phyloP scores from a whole-genome alignment of 2,329 filamentous ascomycete genomes.

The Calonectria pseudoreteaudii region DNA sequence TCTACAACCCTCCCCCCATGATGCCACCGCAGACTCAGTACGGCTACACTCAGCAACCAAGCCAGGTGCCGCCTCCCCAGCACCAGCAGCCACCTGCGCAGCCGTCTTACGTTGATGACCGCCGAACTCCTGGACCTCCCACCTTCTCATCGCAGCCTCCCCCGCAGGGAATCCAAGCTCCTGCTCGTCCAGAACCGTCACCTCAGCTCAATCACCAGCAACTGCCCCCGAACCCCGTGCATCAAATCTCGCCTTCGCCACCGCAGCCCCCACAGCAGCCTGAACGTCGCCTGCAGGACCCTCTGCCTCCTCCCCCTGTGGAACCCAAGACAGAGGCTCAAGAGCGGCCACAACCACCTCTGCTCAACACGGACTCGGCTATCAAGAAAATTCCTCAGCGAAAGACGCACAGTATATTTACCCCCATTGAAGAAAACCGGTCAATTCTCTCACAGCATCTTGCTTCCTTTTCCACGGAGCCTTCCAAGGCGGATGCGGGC shows the following conservation, averaged over 20 bases:
- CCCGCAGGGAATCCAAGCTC: constrained; percentile 58
- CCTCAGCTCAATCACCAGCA: constrained; percentile 68
- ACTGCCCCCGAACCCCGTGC: constrained; percentile 58
- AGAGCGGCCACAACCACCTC: constrained; percentile 58
- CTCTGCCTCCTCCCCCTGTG: constrained; percentile 63
- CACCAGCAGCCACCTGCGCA: constrained; percentile 59
- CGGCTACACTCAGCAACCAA: constrained; percentile 34
- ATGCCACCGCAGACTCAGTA: constrained; percentile 41
- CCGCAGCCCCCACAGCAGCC: constrained; percentile 54
- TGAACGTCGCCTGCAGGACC: constrained; percentile 60
- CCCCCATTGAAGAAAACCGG: constrained; percentile 92
- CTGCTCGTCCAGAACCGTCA: constrained; percentile 66
- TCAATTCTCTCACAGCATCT: constrained; percentile 90
- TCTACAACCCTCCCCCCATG: constrained; percentile 75
- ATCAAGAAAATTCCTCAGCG: constrained; percentile 77
- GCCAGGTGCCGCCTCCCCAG: constrained; percentile 49
- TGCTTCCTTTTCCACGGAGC: constrained; percentile 72
- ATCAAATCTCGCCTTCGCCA: constrained; percentile 65
- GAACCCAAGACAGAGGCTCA: constrained; percentile 63
- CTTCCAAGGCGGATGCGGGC: constrained; percentile 51
- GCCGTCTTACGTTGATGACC: constrained; percentile 81
- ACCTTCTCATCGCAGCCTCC: constrained; percentile 70
- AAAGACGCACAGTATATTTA: constrained; percentile 94
- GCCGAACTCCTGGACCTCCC: constrained; percentile 79
- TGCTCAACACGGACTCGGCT: constrained; percentile 62